Conservation (phyloP, 1,284 basidiomycete species). For the Trametes polyzona region DNA sequence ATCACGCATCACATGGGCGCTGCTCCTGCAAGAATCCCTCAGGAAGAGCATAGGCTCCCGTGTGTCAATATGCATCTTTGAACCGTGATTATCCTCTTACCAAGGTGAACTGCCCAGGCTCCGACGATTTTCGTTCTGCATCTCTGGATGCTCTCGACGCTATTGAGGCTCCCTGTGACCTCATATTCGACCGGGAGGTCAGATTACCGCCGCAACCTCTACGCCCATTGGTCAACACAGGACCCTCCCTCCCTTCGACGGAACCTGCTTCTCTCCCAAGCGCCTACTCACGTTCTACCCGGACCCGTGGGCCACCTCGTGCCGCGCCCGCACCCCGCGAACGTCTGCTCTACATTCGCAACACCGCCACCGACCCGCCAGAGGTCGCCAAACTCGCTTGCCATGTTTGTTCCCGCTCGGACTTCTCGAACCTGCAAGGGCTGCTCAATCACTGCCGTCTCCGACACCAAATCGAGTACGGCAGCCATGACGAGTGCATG, state of each 20-base stretch:
- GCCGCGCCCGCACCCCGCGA: conserved; percentile 36
- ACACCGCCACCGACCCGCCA: conserved; percentile 38
- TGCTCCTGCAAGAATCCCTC: conserved; percentile 57
- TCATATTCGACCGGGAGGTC: conserved; percentile 51
- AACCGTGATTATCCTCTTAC: background rate
- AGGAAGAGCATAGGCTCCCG: conserved; percentile 27
- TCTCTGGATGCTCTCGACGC: conserved; percentile 60
- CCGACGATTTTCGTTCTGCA: conserved; percentile 46
- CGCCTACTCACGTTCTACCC: conserved; percentile 26
- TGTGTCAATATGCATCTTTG: background rate
- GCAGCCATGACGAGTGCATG: conserved; percentile 76
- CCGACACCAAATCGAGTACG: conserved; percentile 68
- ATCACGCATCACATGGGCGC: conserved; percentile 70
- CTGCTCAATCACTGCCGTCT: conserved; percentile 76
- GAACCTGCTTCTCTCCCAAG: conserved; percentile 4
- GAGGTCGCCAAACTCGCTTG: conserved; percentile 57
- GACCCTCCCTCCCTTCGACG: conserved; percentile 14
- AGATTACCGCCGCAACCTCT: conserved; percentile 25
- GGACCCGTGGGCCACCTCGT: conserved; percentile 43
- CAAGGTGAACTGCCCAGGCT: background rate
- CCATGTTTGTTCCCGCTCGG: conserved; percentile 59
- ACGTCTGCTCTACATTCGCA: conserved; percentile 51
- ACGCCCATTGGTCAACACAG: conserved; percentile 11
- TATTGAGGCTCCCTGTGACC: conserved; percentile 54
- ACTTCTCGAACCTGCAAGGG: conserved; percentile 77